Evolutionary conservation across 345 rosid genomes (phyloP).

Genomic region (Boechera stricta): DNA sequence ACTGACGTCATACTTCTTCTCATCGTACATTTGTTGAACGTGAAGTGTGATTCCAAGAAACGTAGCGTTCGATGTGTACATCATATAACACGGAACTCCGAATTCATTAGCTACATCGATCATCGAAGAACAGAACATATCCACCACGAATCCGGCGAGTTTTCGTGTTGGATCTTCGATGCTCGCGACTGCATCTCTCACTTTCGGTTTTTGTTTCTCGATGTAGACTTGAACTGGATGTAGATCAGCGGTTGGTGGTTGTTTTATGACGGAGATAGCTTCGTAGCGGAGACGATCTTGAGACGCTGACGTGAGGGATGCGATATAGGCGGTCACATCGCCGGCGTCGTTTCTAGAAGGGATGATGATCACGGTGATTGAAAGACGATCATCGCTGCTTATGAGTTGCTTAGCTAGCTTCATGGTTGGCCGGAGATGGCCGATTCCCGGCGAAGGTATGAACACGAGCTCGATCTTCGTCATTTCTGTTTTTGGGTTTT

Average conservation of each 20-base stretch:
- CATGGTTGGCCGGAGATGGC: constrained; percentile 55
- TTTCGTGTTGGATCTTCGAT: not conserved
- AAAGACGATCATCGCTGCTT: constrained; percentile 40
- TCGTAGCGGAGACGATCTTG: constrained; percentile 37
- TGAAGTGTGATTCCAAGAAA: constrained; percentile 46
- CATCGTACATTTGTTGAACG: constrained; percentile 35
- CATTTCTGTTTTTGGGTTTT: not conserved
- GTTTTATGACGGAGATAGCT: constrained; percentile 35
- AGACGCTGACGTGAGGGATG: constrained; percentile 23
- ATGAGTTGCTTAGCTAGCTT: constrained; percentile 53
- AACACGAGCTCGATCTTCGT: constrained; percentile 55
- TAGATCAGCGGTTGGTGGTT: not conserved
- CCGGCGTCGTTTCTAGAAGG: not conserved
- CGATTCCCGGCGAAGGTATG: constrained; percentile 52
- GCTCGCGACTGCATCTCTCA: constrained; percentile 43
- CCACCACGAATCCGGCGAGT: constrained; percentile 60
- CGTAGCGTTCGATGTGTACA: constrained; percentile 55
- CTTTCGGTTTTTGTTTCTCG: constrained; percentile 46
- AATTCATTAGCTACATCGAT: constrained; percentile 58
- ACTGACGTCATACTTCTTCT: constrained; percentile 33
- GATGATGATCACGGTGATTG: constrained; percentile 52
- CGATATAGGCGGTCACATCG: constrained; percentile 27
- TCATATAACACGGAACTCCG: constrained; percentile 52
- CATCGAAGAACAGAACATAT: constrained; percentile 59
- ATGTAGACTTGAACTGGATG: constrained; percentile 17